Evolutionary conservation across 2,329 filamentous ascomycete species (phyloP).

Genomic region (Alternaria incomplexa): DNA sequence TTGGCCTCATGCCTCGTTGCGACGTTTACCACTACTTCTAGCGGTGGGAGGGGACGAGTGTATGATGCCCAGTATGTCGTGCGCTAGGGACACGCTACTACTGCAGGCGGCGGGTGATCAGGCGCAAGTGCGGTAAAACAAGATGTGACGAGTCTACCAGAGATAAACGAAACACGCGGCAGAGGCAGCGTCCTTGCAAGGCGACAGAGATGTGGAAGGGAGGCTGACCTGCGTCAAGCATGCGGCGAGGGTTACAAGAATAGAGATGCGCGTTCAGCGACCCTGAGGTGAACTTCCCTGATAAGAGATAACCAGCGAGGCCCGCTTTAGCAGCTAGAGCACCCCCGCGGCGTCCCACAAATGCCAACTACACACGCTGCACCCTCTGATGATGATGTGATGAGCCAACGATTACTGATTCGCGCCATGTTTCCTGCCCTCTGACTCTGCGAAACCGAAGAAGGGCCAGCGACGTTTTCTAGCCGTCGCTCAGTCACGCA

Average conservation of each 20-base stretch:
- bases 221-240: background rate
- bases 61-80: constrained; percentile 30
- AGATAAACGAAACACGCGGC: background rate
- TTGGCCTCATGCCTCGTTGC: constrained; percentile 28
- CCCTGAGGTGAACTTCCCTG: background rate
- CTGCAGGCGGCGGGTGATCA: constrained; percentile 26
- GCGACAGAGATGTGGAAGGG: background rate
- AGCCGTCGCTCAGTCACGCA: constrained; percentile 3
- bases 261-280: background rate
- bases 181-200: background rate
- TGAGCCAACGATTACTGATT: constrained; percentile 17
- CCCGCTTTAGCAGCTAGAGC: background rate
- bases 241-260: background rate
- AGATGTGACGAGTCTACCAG: constrained; percentile 4
- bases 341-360: constrained; percentile 6
- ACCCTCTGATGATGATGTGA: constrained; percentile 21
- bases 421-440: background rate
- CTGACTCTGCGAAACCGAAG: constrained; percentile 2
- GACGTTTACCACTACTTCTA: constrained; percentile 13
- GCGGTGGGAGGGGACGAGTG: constrained; percentile 26
- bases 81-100: constrained; percentile 26
- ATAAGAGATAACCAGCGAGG: background rate
- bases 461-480: constrained; percentile 2
- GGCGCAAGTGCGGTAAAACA: constrained; percentile 19
- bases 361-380: constrained; percentile 7